Base-by-base conservation (phyloP, 257 asterid species). In the Catharanthus roseus region DNA sequence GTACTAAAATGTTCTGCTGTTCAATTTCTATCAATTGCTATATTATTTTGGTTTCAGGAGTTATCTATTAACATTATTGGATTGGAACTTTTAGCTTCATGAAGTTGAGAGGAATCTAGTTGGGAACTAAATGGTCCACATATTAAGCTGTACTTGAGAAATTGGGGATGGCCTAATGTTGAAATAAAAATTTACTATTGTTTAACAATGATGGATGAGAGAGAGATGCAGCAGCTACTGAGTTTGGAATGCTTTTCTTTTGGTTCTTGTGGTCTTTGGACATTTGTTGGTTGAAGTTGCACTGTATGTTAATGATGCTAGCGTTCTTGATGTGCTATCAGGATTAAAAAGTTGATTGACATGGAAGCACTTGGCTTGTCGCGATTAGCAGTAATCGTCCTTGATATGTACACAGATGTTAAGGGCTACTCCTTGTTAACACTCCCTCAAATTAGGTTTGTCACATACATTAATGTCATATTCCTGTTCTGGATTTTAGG, bases 401-500 rank as follows among this genome's bases (percentile, higher is more conserved):
- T 93, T 65, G 99, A 93, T 83, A 83, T 91, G 95, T 83, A 86
- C 84, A 81, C 82, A 65, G 99, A 93, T 75, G 91, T 88, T 55
- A 93, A 91, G 86, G 97, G 99, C 77, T 91, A 91, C 82, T 91
- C 96, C 76, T 77, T 93, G 77, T 85, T 93, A 81, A 85, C 96
- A 50, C 96, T 93, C 77, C 95, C 91, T 65, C 99, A 93, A 91
- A 88, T 93, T 90, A 91, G 99, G 99, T 91, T 72, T 36, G 88
- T 68, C 72, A 15, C 61, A 28, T 54, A 51, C 41, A 55, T 72
- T 71, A 5, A 33, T 24, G 65, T 49, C 8, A 36, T 58, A 55
- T 49, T 19, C 68, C 54, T 66, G 66, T 54, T 31, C 8, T 42
- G 2, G 31, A 23, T 72, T 55, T 61, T 62, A 23, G 28, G 9